Conservation (phyloP, 2,329 filamentous ascomycete genomes). For the Ophiostoma novo-ulmi region DNA sequence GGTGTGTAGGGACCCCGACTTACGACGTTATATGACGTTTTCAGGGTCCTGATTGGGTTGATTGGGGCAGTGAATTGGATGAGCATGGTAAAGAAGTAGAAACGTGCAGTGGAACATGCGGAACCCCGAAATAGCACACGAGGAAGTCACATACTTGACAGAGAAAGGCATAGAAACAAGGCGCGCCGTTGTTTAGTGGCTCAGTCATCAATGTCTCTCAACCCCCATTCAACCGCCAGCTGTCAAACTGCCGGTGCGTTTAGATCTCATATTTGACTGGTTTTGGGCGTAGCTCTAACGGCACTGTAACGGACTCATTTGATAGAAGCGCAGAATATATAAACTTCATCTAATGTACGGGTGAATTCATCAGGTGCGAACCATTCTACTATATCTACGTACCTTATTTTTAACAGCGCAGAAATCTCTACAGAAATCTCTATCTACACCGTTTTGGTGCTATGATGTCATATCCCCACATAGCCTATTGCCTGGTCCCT, state of each 20-base stretch:
- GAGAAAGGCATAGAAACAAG: not conserved
- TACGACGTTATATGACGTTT: not conserved
- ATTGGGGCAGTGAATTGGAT: not conserved
- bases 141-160: not conserved
- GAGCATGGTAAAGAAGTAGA: not conserved
- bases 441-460: not conserved
- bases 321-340: no score
- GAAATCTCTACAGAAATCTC: not conserved
- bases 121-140: not conserved
- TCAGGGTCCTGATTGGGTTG: conserved; percentile 2
- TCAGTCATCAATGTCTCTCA: not conserved
- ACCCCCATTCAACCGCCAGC: no score
- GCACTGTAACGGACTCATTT: no score
- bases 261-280: no score
- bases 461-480: conserved; percentile 8
- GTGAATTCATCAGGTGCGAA: no score
- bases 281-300: no score
- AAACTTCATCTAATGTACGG: no score
- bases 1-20: not conserved
- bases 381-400: no score
- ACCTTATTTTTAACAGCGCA: no score
- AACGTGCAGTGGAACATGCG: not conserved
- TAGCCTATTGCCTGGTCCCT: not conserved
- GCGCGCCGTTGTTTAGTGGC: not conserved
- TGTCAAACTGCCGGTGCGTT: no score